Percentiles rank a stretch among this genome's conserved stretches.
These are phyloP conservation scores for Theobroma grandiflorum DNA, from an alignment of 441 rosid species.

Conservation along the genomic window DNA sequence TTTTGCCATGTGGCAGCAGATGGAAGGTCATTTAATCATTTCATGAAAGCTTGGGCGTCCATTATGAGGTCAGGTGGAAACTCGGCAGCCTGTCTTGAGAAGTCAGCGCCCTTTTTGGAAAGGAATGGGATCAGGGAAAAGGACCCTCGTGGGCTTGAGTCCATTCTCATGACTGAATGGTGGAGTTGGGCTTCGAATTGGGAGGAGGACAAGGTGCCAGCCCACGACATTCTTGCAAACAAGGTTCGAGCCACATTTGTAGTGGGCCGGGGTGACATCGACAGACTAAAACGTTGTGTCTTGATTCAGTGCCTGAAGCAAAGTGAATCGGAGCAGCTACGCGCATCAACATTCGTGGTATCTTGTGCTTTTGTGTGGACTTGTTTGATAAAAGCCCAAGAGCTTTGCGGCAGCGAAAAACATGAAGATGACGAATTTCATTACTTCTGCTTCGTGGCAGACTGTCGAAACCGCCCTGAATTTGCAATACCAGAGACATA, in stretches of 20 bases:
- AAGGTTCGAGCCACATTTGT: slow-evolving; percentile 49
- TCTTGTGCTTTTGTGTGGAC: slow-evolving; percentile 42
- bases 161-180: slow-evolving; percentile 11
- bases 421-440: background rate
- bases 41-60: slow-evolving; percentile 66
- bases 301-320: background rate
- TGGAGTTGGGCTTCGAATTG: background rate
- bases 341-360: slow-evolving; percentile 19
- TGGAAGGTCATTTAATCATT: slow-evolving; percentile 54
- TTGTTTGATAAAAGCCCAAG: slow-evolving; percentile 29
- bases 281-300: slow-evolving; percentile 37
- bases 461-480: slow-evolving; percentile 14
- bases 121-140: slow-evolving; percentile 36
- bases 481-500: slow-evolving; percentile 34
- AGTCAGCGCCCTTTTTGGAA: slow-evolving; percentile 38
- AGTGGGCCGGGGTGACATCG: slow-evolving; percentile 30
- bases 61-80: slow-evolving; percentile 28
- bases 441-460: slow-evolving; percentile 3
- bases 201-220: background rate
- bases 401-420: background rate
- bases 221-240: slow-evolving; percentile 21
- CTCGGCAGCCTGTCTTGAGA: slow-evolving; percentile 12
- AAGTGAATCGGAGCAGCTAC: background rate
- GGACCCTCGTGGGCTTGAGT: slow-evolving; percentile 42
- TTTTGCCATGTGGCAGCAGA: slow-evolving; percentile 55